A percentile compares a stretch with the other conserved stretches of the same genome.
Conservation (phyloP, 768 basidiomycete genomes). For the Suillus brevipes region DNA sequence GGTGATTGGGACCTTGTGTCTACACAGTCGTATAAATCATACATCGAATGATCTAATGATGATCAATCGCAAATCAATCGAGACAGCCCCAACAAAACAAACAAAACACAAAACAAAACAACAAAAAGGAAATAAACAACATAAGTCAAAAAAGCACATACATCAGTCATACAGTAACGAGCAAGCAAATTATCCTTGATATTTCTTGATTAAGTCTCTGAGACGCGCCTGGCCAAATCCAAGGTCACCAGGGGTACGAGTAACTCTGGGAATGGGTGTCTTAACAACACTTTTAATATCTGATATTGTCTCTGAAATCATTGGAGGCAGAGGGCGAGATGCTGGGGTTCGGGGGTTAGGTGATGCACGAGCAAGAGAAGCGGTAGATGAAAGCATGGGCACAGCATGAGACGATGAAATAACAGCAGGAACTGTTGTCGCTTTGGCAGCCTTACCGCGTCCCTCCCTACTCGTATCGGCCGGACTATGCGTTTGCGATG, state of each 20-base stretch:
- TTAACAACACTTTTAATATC: slow-evolving; percentile 18
- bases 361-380: slow-evolving; percentile 63
- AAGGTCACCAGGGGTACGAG: slow-evolving; percentile 42
- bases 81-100: not conserved
- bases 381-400: slow-evolving; percentile 74
- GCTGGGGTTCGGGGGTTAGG: slow-evolving; percentile 19
- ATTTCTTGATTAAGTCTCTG: slow-evolving; percentile 80
- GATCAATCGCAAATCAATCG: slow-evolving; percentile 4
- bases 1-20: not conserved
- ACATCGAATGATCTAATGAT: slow-evolving; percentile 12
- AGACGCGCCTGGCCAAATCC: slow-evolving; percentile 78
- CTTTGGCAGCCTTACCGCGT: slow-evolving; percentile 48
- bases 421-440: slow-evolving; percentile 66
- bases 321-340: slow-evolving; percentile 35
- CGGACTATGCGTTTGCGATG: slow-evolving; percentile 1
- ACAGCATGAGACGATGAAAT: slow-evolving; percentile 72
- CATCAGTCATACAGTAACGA: not conserved
- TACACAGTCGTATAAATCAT: not conserved
- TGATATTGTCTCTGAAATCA: slow-evolving; percentile 34
- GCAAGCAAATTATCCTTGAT: slow-evolving; percentile 46
- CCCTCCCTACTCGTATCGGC: not conserved
- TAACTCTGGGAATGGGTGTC: slow-evolving; percentile 10
- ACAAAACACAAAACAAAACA: not conserved
- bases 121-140: not conserved
- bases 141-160: not conserved